Base-by-base conservation (phyloP, 352 stramenopile genomes). In the Phytophthora colocasiae region DNA sequence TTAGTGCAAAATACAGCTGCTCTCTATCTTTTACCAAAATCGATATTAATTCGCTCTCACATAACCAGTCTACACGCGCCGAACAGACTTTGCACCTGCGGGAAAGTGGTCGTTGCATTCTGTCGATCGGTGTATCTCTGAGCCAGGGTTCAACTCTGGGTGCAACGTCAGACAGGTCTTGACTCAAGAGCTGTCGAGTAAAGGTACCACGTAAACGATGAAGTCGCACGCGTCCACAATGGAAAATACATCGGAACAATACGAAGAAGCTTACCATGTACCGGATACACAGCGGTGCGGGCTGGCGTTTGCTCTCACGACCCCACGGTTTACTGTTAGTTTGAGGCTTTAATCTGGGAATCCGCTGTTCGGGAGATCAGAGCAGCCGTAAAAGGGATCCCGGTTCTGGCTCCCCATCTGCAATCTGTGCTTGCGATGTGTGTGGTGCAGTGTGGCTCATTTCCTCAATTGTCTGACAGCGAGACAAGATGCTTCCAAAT, bases 371-470 rank as follows among this genome's bases (percentile, higher is more conserved):
- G 34, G 27, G 36, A 36, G 10, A 32, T 15, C 6, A 27, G 4
- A 24, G 17, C 14, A 27, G 6, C 19, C 52, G 51, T 41, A 40
- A 52, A 52, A 39, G 4, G 19, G 4, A 50, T 50, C 39, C 39
- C 27, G 40, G 40, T 19, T 50, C 52, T 59, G 52, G 39, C 39
- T 50, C 49, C 22, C 24, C 52, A 59, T 27, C 39, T 50, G 52
- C 40, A 59, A 12, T 31, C 38, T 26, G 51, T 15, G 50, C 14
- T 5, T 14, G 5, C 34, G 14, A 38, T 57, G 22, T 14, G 32
- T 36, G 39, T 49, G 11, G 15, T 19, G 17, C 47, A 40, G 31
- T 17, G 7, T 3, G 17, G 39, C 36, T 61, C 53, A 61, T 22
- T n/a, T 61, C 27, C 29, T 17, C 14, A 52, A 44, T 52, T n/a